Percentiles rank a stretch among this genome's conserved stretches.
phyloP scores from a whole-genome alignment of 2,329 filamentous ascomycete genomes.

The Paraphoma sp. region DNA sequence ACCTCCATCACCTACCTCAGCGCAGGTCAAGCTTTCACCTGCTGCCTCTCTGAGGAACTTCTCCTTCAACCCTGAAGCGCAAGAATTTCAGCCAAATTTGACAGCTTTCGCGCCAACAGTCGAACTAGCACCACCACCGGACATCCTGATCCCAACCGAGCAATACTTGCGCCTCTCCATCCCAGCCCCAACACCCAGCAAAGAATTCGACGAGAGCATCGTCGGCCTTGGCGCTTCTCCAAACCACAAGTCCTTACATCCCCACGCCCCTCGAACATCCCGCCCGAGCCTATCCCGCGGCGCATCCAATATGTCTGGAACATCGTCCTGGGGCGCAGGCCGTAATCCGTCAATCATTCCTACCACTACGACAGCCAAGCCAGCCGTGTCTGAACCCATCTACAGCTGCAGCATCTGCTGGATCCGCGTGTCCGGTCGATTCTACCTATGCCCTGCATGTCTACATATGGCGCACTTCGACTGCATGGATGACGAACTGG shows the following conservation, averaged over 20 bases:
- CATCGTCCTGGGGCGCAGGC: constrained; percentile 22
- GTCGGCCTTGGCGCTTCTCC: constrained; percentile 23
- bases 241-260: constrained; percentile 21
- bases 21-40: constrained; percentile 31
- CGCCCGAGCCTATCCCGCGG: constrained; percentile 34
- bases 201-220: constrained; percentile 25
- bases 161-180: constrained; percentile 42
- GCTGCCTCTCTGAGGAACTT: constrained; percentile 35
- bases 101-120: constrained; percentile 18
- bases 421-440: constrained; percentile 45
- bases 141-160: constrained; percentile 26
- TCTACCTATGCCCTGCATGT: constrained; percentile 45
- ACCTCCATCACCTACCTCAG: constrained; percentile 24
- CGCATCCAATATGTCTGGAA: constrained; percentile 34
- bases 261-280: constrained; percentile 14
- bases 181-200: constrained; percentile 24
- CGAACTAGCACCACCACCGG: constrained; percentile 20
- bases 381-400: constrained; percentile 23
- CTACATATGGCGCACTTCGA: constrained; percentile 47
- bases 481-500: constrained; percentile 38
- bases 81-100: constrained; percentile 39
- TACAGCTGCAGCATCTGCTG: constrained; percentile 49
- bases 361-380: constrained; percentile 14
- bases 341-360: constrained; percentile 13
- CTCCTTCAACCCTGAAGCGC: constrained; percentile 45